Base-by-base conservation (phyloP, 2,329 filamentous ascomycete genomes). In the Plenodomus biglobosus region DNA sequence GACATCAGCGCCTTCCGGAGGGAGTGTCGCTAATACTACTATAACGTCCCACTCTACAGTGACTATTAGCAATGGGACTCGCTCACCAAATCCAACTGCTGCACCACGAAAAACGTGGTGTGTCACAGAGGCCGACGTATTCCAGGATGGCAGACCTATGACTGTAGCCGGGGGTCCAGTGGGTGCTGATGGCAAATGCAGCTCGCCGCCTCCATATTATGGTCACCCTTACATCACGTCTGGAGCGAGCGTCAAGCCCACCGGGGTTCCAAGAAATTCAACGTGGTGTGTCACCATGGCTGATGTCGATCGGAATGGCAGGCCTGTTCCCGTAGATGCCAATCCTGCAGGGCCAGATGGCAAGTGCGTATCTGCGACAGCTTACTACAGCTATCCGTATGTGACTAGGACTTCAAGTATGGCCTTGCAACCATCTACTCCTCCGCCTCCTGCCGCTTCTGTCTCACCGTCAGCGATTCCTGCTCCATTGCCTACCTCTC, bases 241-340 rank as follows among this genome's bases (percentile, higher is more conserved):
- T 10, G 27, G 27, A 32, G 11, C 27, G 3, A 8, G 11, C 11
- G 11, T 32, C 27, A 32, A 15, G 8, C 27, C 27, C 8, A 8
- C 27, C 6, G 27, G 3, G 15, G 27, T 32, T 32, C 27, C 27
- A 10, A 32, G 15, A 3, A 15, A 32, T 15, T 20, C 24, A 18
- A 43, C 42, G 15, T 59, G 48, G 50, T 60, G 57, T 34, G 15
- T 56, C 8, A 60, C 55, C 11, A 42, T 60, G 11, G 50, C 50
- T 6, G 55, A 58, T 18, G 34, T 58, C 22, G 38, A 50, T 18
- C 38, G 43, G 16, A 48, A 52, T 15, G 51, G 47, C 10, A 17
- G 38, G 0, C 48, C 39, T 18, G 24, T 58, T 5, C 39, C 53
- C 7, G 16, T 58, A 13, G 50, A 44, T 27, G 50, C 38, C 11